Percentiles rank a stretch among this genome's conserved stretches.
phyloP scores from a whole-genome alignment of 768 basidiomycete genomes.

The Austroboletus eburneus region DNA sequence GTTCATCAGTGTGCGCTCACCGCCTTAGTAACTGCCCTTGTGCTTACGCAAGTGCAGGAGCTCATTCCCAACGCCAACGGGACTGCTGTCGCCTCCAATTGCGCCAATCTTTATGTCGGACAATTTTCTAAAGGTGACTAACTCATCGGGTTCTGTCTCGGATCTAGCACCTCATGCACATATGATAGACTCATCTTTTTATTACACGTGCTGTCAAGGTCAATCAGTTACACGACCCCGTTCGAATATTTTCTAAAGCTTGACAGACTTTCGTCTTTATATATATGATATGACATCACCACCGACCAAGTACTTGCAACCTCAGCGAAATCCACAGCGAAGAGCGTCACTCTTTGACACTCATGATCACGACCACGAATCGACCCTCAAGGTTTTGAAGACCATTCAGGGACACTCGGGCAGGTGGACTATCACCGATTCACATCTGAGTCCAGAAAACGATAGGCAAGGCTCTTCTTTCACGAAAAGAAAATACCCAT shows the following conservation, averaged over 20 bases:
- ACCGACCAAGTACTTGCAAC: slow-evolving; percentile 22
- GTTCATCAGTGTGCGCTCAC: slow-evolving; percentile 44
- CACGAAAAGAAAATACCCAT: slow-evolving; percentile 47
- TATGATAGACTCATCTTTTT: slow-evolving; percentile 75
- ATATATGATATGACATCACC: slow-evolving; percentile 76
- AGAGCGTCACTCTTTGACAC: slow-evolving; percentile 20
- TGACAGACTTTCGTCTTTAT: slow-evolving; percentile 81
- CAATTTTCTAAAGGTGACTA: slow-evolving; percentile 70
- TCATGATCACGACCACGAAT: slow-evolving; percentile 40
- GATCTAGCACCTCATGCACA: slow-evolving; percentile 1
- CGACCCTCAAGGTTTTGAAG: slow-evolving; percentile 49
- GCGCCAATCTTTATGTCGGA: slow-evolving; percentile 76
- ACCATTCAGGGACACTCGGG: slow-evolving; percentile 74
- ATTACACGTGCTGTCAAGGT: slow-evolving; percentile 91
- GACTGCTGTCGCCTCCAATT: slow-evolving; percentile 70
- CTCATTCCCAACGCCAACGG: slow-evolving; percentile 78
- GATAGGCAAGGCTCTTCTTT: slow-evolving; percentile 51
- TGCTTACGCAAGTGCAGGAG: slow-evolving; percentile 39
- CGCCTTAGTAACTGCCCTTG: not conserved
- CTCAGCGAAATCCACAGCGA: slow-evolving; percentile 12
- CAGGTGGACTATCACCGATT: slow-evolving; percentile 94
- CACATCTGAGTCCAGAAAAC: slow-evolving; percentile 84
- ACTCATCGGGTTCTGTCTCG: not conserved
- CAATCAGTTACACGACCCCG: slow-evolving; percentile 4
- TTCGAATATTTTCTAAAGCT: not conserved